Conservation (phyloP, 2,329 filamentous ascomycete species). For the Penicillium capsulatum region DNA sequence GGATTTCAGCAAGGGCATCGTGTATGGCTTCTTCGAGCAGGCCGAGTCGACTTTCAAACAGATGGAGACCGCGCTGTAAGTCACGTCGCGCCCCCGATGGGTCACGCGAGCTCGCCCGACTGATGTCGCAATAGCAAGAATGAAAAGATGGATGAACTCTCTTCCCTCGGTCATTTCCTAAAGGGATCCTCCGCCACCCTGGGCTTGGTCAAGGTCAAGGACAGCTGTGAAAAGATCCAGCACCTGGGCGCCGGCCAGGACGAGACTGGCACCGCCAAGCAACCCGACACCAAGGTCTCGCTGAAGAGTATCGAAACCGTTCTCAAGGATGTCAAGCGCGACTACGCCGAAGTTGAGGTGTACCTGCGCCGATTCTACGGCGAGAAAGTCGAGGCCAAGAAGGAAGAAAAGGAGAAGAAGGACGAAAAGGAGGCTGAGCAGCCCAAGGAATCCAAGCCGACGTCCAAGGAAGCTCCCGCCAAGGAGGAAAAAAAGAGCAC, state of each 20-base stretch:
- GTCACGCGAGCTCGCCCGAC: background rate
- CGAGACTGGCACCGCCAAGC: slow-evolving; percentile 63
- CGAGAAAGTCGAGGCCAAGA: slow-evolving; percentile 32
- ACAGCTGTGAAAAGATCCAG: slow-evolving; percentile 95
- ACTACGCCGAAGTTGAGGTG: slow-evolving; percentile 69
- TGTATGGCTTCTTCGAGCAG: slow-evolving; percentile 89
- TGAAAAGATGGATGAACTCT: slow-evolving; percentile 69
- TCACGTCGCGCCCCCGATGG: slow-evolving; percentile 21
- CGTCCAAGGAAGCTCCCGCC: too few relatives aligned
- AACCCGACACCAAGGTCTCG: slow-evolving; percentile 63
- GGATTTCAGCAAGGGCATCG: slow-evolving; percentile 85
- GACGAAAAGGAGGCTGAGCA: slow-evolving; percentile 11
- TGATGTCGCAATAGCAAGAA: slow-evolving; percentile 50
- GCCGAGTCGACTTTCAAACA: slow-evolving; percentile 78
- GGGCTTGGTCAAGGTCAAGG: slow-evolving; percentile 83
- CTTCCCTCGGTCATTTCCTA: slow-evolving; percentile 85
- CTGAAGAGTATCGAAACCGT: slow-evolving; percentile 67
- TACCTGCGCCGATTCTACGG: slow-evolving; percentile 68
- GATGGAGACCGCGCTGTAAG: slow-evolving; percentile 82
- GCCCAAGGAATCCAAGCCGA: background rate
- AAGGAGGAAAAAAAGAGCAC: slow-evolving; percentile 5
- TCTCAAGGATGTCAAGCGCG: slow-evolving; percentile 66
- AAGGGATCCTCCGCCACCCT: slow-evolving; percentile 96
- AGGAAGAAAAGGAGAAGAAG: slow-evolving; percentile 10
- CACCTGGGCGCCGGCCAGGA: slow-evolving; percentile 82